These are phyloP conservation scores for Blastomyces parvus DNA, from an alignment of 2,329 filamentous ascomycete species.

Conservation along the genomic window DNA sequence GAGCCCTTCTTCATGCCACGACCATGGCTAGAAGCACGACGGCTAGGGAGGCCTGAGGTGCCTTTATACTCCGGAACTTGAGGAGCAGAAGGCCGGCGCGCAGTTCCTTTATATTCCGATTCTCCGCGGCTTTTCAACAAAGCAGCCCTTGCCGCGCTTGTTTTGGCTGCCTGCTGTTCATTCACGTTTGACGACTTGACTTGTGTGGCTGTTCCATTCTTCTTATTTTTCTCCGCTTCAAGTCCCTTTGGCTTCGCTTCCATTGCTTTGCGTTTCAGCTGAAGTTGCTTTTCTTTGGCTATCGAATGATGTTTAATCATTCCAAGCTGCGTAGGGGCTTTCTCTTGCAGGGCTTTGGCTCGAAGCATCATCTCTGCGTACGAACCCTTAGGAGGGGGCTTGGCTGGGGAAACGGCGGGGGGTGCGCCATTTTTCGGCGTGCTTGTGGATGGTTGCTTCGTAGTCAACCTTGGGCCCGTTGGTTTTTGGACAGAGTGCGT, in stretches of 20 bases:
- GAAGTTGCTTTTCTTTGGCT: constrained; percentile 49
- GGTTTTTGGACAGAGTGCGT: not conserved
- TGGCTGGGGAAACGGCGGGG: constrained; percentile 22
- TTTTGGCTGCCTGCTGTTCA: constrained; percentile 17
- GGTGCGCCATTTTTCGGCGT: constrained; percentile 8
- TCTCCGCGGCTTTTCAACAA: constrained; percentile 28
- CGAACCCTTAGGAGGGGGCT: constrained; percentile 47
- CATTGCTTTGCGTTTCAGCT: constrained; percentile 39
- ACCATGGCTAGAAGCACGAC: constrained; percentile 19
- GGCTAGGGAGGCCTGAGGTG: constrained; percentile 31
- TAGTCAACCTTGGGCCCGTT: constrained; percentile 4
- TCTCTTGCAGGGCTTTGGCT: constrained; percentile 46
- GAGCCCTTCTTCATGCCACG: constrained; percentile 3
- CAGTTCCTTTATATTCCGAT: constrained; percentile 32
- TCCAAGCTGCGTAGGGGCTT: constrained; percentile 39
- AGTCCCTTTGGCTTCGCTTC: constrained; percentile 36
- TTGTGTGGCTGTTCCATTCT: constrained; percentile 15
- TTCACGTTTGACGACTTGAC: constrained; percentile 14
- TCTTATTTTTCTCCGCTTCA: constrained; percentile 26
- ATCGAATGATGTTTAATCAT: constrained; percentile 48
- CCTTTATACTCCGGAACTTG: constrained; percentile 31
- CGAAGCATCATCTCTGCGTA: constrained; percentile 51
- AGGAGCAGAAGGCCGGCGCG: constrained; percentile 17
- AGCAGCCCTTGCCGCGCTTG: constrained; percentile 16
- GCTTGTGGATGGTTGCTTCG: constrained; percentile 15